phyloP scores from a whole-genome alignment of 1,284 basidiomycete genomes.

The Exsudoporus floridanus region DNA sequence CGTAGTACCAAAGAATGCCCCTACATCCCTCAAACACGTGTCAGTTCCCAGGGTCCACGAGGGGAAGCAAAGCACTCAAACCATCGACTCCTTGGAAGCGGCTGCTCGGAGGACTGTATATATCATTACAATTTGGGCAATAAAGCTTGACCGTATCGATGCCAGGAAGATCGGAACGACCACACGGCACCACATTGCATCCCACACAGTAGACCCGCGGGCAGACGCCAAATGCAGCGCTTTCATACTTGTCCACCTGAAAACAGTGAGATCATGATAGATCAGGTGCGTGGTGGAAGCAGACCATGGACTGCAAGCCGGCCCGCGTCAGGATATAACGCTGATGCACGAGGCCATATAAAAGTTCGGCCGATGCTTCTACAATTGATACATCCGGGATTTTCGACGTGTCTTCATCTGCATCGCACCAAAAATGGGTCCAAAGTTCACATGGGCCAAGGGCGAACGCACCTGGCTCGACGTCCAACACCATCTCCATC shows the following conservation, averaged over 20 bases:
- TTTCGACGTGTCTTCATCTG: slow-evolving; percentile 91
- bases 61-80: slow-evolving; percentile 38
- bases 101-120: slow-evolving; percentile 93
- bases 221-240: slow-evolving; percentile 89
- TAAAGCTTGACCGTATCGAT: slow-evolving; percentile 98
- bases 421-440: slow-evolving; percentile 14
- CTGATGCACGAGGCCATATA: slow-evolving; percentile 98
- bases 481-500: slow-evolving; percentile 99
- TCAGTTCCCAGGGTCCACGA: slow-evolving; percentile 13
- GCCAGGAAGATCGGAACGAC: slow-evolving; percentile 95
- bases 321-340: slow-evolving; percentile 94
- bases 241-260: slow-evolving; percentile 96
- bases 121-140: slow-evolving; percentile 98
- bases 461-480: slow-evolving; percentile 85
- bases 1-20: slow-evolving; percentile 98
- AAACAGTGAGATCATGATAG: slow-evolving; percentile 20
- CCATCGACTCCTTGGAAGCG: slow-evolving; percentile 97
- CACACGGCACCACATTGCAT: slow-evolving; percentile 91
- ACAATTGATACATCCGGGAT: slow-evolving; percentile 96
- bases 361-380: slow-evolving; percentile 94
- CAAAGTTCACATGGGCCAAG: slow-evolving; percentile 16
- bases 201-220: slow-evolving; percentile 94
- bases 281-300: slow-evolving; percentile 26
- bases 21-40: slow-evolving; percentile 43
- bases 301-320: slow-evolving; percentile 93